These are phyloP conservation scores for Salvia miltiorrhiza DNA, from an alignment of 257 asterid genomes.

Conservation along the genomic window DNA sequence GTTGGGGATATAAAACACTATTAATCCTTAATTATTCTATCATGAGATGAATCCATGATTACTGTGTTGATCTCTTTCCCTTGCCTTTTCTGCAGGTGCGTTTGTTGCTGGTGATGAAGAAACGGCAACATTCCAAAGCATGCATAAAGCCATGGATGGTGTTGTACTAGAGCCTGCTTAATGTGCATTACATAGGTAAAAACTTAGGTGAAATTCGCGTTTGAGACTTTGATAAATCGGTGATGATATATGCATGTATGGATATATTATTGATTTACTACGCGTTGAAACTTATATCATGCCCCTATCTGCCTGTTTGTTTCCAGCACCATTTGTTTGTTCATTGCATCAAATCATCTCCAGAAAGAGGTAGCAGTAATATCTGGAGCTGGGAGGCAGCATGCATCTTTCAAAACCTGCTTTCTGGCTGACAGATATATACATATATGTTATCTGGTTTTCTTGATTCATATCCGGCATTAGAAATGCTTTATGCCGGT, in stretches of 20 bases:
- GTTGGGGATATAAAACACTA: too few relatives aligned
- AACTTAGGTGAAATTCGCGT: slow-evolving; percentile 34
- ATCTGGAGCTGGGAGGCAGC: slow-evolving; percentile 18
- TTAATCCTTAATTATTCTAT: too few relatives aligned
- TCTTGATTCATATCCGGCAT: neutral
- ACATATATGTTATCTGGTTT: neutral
- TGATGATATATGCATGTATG: slow-evolving; percentile 22
- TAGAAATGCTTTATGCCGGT: neutral
- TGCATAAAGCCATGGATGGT: slow-evolving; percentile 58
- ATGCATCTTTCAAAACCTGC: slow-evolving; percentile 10
- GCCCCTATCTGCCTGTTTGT: slow-evolving; percentile 5
- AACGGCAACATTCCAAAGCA: slow-evolving; percentile 26
- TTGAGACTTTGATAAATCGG: slow-evolving; percentile 16
- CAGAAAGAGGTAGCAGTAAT: neutral
- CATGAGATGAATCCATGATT: neutral
- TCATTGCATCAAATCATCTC: slow-evolving; percentile 19
- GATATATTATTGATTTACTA: slow-evolving; percentile 11
- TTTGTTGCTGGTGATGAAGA: slow-evolving; percentile 31
- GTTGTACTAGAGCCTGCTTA: slow-evolving; percentile 27
- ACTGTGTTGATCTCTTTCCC: slow-evolving; percentile 13
- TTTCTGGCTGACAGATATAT: slow-evolving; percentile 8
- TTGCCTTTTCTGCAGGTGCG: slow-evolving; percentile 36
- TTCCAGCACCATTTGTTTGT: slow-evolving; percentile 11
- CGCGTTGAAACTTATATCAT: slow-evolving; percentile 17
- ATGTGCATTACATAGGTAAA: slow-evolving; percentile 35